Percentiles rank a stretch among this genome's conserved stretches.
These are phyloP conservation scores for Artemisia annua DNA, from an alignment of 129 eudicot genomes.

Conservation along the genomic window DNA sequence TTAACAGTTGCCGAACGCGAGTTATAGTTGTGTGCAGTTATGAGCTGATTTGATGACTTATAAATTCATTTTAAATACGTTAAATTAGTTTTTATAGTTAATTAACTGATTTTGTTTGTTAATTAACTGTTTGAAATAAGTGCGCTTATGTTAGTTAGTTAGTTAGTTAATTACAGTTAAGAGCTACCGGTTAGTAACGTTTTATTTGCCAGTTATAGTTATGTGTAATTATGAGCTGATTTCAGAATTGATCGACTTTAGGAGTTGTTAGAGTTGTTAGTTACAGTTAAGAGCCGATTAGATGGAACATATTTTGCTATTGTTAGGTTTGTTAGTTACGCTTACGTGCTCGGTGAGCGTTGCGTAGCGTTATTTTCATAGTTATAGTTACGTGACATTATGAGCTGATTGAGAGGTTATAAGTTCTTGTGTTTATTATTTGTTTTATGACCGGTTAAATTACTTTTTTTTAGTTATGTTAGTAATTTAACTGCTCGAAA, in stretches of 20 bases:
- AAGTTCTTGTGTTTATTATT: no score
- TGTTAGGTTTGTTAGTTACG: constrained; percentile 11
- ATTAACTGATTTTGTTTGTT: not conserved
- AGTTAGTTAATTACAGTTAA: no score
- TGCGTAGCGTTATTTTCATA: no score
- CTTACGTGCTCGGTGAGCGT: not conserved
- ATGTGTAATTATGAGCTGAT: no score
- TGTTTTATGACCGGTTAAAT: no score
- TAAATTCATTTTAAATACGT: not conserved
- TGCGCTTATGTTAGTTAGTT: not conserved
- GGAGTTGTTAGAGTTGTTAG: no score
- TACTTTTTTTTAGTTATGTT: no score
- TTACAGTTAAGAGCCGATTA: not conserved
- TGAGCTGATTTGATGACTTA: not conserved
- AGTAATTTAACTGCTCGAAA: no score
- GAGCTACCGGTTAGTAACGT: not conserved
- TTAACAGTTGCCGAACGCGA: not conserved
- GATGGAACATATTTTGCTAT: not conserved
- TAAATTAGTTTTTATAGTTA: not conserved
- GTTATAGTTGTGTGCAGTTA: not conserved
- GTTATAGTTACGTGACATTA: no score
- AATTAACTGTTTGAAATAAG: not conserved
- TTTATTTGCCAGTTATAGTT: no score
- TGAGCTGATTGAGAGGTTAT: no score
- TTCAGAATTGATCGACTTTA: no score